These are phyloP conservation scores for Liquidambar formosana DNA, from an alignment of 164 flowering plant species.

Conservation along the genomic window DNA sequence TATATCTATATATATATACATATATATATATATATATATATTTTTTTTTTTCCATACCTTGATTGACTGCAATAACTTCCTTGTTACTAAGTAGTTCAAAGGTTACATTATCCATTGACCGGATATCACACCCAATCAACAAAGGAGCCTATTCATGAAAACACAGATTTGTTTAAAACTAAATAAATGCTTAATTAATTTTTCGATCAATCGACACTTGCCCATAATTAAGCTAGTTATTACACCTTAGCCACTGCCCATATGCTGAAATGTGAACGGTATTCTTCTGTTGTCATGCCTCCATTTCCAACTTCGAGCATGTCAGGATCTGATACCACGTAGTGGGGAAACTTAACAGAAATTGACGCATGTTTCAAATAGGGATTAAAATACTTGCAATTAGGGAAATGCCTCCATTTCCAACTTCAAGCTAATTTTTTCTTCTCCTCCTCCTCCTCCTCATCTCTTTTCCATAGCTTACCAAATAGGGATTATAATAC, in stretches of 20 bases:
- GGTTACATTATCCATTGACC: slow-evolving; percentile 44
- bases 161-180: too few species aligned
- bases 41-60: slow-evolving; percentile 39
- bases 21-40: not conserved
- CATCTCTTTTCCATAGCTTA: too few species aligned
- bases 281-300: slow-evolving; percentile 76
- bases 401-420: not conserved
- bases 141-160: slow-evolving; percentile 60
- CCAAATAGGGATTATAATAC: too few species aligned
- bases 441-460: too few species aligned
- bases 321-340: slow-evolving; percentile 60
- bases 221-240: too few species aligned
- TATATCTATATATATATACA: too few species aligned
- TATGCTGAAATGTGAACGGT: slow-evolving; percentile 83
- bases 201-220: too few species aligned
- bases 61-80: slow-evolving; percentile 79
- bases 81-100: slow-evolving; percentile 53
- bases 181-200: too few species aligned
- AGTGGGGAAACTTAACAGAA: not conserved
- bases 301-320: slow-evolving; percentile 96
- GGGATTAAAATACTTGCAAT: not conserved
- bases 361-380: not conserved
- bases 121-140: slow-evolving; percentile 73
- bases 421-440: too few species aligned
- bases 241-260: slow-evolving; percentile 87